Evolutionary conservation across 2,329 filamentous ascomycete genomes (phyloP), one percentile per base, ranked within the genome.

Genomic region (Sarocladium brachiariae): DNA sequence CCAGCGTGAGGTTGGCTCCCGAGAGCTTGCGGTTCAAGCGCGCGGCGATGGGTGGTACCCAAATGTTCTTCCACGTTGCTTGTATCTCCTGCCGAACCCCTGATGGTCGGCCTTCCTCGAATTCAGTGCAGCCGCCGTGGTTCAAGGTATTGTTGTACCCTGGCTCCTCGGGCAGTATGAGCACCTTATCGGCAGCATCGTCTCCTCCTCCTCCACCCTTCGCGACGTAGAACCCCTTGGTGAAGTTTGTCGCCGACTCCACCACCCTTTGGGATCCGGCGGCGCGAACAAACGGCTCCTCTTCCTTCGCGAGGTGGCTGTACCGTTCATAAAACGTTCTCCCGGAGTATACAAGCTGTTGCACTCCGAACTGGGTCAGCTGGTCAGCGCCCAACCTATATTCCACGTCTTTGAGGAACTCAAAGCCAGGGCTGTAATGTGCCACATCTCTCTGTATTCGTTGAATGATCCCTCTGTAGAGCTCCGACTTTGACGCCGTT

Each of bases 61-160:
- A 95, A 4, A 77, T 71, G 4, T 73, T 67, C 0, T 73, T 71
- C 78, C 84, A 96, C 2, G 65, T 65, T 0, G 63, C 62, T 61
- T 86, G 78, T 0, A 79, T 77, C 2, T 66, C 63, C 21, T 68
- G 59, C 16, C 76, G 78, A 4, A 78, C 66, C 2, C 68, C 63
- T 4, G 72, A 72, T 51, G 73, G 66, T 10, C 72, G 67, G 1
- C 80, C 82, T 0, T 76, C 63, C 59, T 91, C 85, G 58, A 95
- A 95, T 0, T 70, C 71, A 2, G 75, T 75, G 65, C 91, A 96
- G 9, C 80, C 73, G 30, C 80, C 78, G 62, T 92, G 87, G 57
- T 84, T 83, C 21, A 96, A 76, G 0, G 89, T 91, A 67, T 96
- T 96, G 70, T 96, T 96, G 57, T 73, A 74, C 1, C 74, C 78